Base-by-base conservation (phyloP, 441 rosid species). In the Flueggea neowawraea region DNA sequence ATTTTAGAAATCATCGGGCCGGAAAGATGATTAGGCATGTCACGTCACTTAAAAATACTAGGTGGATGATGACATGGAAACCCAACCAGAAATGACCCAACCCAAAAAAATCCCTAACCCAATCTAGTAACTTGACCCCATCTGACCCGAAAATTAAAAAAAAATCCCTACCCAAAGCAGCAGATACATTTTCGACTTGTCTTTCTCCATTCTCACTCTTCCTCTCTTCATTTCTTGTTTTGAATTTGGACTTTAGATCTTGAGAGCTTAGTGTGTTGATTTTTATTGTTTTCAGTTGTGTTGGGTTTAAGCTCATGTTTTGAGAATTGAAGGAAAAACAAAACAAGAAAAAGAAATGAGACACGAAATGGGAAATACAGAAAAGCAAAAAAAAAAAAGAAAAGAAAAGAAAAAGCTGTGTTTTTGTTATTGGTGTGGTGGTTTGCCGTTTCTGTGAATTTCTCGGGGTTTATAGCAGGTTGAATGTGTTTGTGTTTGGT, bases 381-480 rank as follows among this genome's bases (percentile, higher is more conserved):
- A 49, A 13, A 61, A 58, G 65, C 31, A 39, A 53, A n/a, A n/a
- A n/a, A n/a, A n/a, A n/a, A n/a, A n/a, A n/a, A 44, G 55, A 49
- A 13, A 61, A 50, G 33, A 70, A 65, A 52, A 55, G 55, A 55
- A 43, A 44, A 59, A 67, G 45, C 45, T 68, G 64, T 67, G 36
- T 57, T 67, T 58, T 59, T 65, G 16, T 44, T 17, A 41, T 43
- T 7, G n/a, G 57, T 54, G 69, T 60, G 32, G 59, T 69, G 74
- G 61, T 65, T 82, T 88, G 58, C 92, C 87, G 74, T 82, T 89
- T 86, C 80, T 44, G 82, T 88, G 92, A 82, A 65, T 88, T 88
- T 79, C 81, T 84, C 65, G 85, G 85, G 73, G 88, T 84, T 85
- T 84, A 74, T 80, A 73, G 87, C 83, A 80, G 82, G 64, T 69